phyloP scores from a whole-genome alignment of 2,329 filamentous ascomycete genomes.

The Microcyclosporella mali region DNA sequence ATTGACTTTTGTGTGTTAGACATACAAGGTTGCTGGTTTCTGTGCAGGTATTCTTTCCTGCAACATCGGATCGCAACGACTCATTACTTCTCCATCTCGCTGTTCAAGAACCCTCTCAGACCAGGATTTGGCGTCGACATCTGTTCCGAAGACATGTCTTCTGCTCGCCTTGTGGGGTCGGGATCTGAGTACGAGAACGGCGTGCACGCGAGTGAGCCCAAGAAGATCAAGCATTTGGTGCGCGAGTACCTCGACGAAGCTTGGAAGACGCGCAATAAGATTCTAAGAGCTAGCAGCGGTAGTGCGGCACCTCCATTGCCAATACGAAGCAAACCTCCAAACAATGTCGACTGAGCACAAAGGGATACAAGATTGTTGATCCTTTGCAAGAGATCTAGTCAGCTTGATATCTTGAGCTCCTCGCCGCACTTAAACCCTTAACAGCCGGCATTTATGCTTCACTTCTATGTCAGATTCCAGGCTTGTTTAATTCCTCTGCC shows the following conservation, averaged over 20 bases:
- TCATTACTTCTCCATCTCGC: conserved; percentile 20
- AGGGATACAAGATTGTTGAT: too few species aligned
- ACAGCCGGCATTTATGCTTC: too few species aligned
- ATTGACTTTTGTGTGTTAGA: not conserved
- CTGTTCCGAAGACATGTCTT: conserved; percentile 12
- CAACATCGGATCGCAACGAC: conserved; percentile 13
- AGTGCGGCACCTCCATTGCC: not conserved
- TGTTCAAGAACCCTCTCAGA: conserved; percentile 11
- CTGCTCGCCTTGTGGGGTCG: conserved; percentile 7
- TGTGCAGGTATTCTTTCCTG: conserved; percentile 11
- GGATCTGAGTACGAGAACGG: not conserved
- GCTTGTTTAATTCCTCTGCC: too few species aligned
- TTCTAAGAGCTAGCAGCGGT: too few species aligned
- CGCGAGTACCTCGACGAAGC: conserved; percentile 3
- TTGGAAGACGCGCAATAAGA: not conserved
- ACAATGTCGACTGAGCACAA: too few species aligned
- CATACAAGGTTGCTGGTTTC: conserved; percentile 8
- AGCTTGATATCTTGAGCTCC: too few species aligned
- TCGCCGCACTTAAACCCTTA: too few species aligned
- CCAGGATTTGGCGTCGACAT: conserved; percentile 15
- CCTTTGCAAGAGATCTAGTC: too few species aligned
- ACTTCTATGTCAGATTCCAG: too few species aligned
- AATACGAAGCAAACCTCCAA: not conserved
- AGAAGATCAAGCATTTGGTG: conserved; percentile 1
- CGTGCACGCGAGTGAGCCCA: conserved; percentile 6